phyloP scores from a whole-genome alignment of 495 filamentous ascomycete genomes.

The Neurospora sp. region DNA sequence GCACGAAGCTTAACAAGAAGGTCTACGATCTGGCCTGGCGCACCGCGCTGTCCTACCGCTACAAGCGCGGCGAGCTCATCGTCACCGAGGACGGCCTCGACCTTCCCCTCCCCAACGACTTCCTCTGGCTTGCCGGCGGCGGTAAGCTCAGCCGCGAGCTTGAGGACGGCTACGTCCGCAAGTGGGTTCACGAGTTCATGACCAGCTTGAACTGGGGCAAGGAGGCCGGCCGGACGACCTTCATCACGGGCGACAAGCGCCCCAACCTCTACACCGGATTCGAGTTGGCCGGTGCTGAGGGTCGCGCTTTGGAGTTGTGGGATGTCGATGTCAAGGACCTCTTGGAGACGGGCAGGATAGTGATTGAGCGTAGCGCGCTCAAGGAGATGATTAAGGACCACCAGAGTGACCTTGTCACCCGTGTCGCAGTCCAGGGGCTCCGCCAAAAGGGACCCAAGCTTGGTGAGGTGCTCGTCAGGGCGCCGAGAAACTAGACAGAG shows the following conservation, averaged over 20 bases:
- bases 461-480: constrained; percentile 11
- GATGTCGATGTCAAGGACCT: constrained; percentile 94
- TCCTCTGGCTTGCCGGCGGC: constrained; percentile 21
- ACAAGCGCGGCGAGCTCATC: constrained; percentile 73
- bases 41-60: constrained; percentile 86
- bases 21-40: constrained; percentile 95
- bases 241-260: constrained; percentile 55
- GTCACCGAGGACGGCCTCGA: constrained; percentile 66
- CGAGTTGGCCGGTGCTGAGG: constrained; percentile 50
- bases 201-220: constrained; percentile 61
- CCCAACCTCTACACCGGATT: constrained; percentile 49
- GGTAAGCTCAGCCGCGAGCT: constrained; percentile 23
- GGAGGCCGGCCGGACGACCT: constrained; percentile 57
- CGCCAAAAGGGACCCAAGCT: constrained; percentile 6
- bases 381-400: constrained; percentile 63
- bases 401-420: constrained; percentile 56
- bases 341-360: constrained; percentile 69
- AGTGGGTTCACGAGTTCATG: constrained; percentile 56
- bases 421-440: constrained; percentile 24
- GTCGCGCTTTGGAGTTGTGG: constrained; percentile 50
- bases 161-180: constrained; percentile 38
- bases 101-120: constrained; percentile 40
- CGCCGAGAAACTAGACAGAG: background rate
- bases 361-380: constrained; percentile 79
- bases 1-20: constrained; percentile 70